Percentiles rank a stretch among this genome's conserved stretches.
Evolutionary conservation across 495 filamentous ascomycete genomes (phyloP).

Genomic region (Daldinia caldariorum): DNA sequence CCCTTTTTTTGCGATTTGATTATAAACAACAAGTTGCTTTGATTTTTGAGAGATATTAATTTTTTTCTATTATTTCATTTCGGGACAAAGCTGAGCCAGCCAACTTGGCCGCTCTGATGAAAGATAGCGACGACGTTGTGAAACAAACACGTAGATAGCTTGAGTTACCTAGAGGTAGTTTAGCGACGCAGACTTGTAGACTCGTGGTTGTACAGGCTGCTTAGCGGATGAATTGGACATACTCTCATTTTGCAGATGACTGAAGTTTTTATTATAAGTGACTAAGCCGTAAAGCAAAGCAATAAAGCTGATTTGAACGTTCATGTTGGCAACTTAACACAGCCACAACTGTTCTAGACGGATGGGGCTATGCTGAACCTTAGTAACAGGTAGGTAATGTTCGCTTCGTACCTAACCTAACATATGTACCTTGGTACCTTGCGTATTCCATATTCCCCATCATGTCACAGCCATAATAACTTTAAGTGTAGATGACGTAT

Average conservation of each 20-base stretch:
- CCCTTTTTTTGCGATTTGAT: constrained; percentile 9
- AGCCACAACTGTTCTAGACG: neutral
- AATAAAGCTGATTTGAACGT: no score
- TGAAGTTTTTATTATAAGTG: neutral
- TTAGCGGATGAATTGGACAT: constrained; percentile 9
- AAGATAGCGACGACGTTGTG: constrained; percentile 8
- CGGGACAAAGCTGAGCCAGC: constrained; percentile 25
- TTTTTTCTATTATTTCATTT: neutral
- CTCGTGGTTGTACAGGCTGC: neutral
- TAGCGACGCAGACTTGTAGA: constrained; percentile 9
- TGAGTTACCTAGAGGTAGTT: constrained; percentile 3
- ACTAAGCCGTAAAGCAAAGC: no score
- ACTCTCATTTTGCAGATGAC: constrained; percentile 9
- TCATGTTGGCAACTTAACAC: no score
- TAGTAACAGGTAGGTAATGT: no score
- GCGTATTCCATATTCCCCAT: no score
- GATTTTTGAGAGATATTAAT: constrained; percentile 13
- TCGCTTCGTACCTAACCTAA: no score
- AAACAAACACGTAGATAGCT: constrained; percentile 1
- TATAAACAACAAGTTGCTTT: constrained; percentile 7
- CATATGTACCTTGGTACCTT: no score
- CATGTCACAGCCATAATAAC: no score
- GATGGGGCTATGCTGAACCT: no score
- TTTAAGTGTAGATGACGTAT: no score
- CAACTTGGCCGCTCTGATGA: constrained; percentile 39